A percentile compares a stretch with the other conserved stretches of the same genome.
Evolutionary conservation across 1,284 basidiomycete species (phyloP).

Genomic region (Paramarasmius palmivorus): DNA sequence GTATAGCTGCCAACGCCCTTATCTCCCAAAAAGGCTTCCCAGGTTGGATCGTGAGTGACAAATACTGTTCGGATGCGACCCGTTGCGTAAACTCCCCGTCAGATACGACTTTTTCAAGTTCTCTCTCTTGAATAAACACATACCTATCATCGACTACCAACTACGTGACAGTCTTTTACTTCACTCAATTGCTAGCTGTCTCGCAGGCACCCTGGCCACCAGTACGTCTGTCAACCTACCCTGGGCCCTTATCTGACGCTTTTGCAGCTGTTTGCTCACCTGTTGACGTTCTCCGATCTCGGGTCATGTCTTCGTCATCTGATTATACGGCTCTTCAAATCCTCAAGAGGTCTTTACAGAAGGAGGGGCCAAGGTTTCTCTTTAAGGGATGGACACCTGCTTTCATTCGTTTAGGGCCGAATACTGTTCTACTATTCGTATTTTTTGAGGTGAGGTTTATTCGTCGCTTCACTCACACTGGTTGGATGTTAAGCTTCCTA

Average conservation of each 20-base stretch:
- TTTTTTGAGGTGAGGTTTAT: constrained; percentile 73
- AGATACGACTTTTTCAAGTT: constrained; percentile 91
- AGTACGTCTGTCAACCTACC: constrained; percentile 46
- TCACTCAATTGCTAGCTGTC: constrained; percentile 63
- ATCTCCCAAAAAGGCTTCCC: constrained; percentile 53
- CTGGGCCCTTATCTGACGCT: neutral
- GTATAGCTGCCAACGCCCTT: neutral
- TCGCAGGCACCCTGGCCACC: constrained; percentile 87
- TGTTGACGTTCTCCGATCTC: constrained; percentile 82
- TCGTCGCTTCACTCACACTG: neutral
- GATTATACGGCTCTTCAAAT: constrained; percentile 49
- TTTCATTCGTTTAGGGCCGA: constrained; percentile 82
- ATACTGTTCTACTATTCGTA: constrained; percentile 83
- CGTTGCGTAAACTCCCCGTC: constrained; percentile 10
- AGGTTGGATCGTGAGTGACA: constrained; percentile 82
- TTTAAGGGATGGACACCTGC: constrained; percentile 91
- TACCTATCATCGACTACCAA: constrained; percentile 64
- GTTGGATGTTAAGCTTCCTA: neutral
- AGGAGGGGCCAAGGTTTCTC: constrained; percentile 81
- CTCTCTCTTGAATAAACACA: constrained; percentile 52
- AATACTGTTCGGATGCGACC: constrained; percentile 4
- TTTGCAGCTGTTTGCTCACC: constrained; percentile 80
- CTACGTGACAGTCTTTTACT: constrained; percentile 69
- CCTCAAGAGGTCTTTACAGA: constrained; percentile 55
- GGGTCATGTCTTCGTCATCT: constrained; percentile 71